Evolutionary conservation across 2,329 filamentous ascomycete species (phyloP), one percentile per base, ranked within the genome.

Genomic region (Parastagonospora avenae): DNA sequence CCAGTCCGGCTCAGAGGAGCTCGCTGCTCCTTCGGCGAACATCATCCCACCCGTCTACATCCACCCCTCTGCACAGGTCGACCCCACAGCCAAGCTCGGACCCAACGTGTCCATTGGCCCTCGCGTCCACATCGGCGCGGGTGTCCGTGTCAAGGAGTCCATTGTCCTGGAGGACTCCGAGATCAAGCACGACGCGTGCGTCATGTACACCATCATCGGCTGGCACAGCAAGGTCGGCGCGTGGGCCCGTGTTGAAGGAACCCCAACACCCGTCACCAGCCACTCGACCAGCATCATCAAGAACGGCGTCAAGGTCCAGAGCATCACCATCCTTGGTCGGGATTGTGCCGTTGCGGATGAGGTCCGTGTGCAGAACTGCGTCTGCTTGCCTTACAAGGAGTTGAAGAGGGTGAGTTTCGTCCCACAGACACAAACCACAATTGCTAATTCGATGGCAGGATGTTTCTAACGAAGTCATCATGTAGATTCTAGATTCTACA

Each of bases 181-280:
- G 78, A 90, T 99, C 77, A 96, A 92, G 81, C 94, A 97, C 75
- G 94, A 97, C 71, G 91, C 94, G 10, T 97, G 93, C 70, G 86
- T 99, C 39, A 81, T 97, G 65, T 96, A 97, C 80, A 89, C 91
- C 4, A 97, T 99, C 66, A 92, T 99, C 64, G 94, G 94, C 50
- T 97, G 94, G 94, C 90, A 89, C 77, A 95, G 92, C 80, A 90
- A 91, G 57, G 87, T 99, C 12, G 94, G 94, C 55, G 91, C 93
- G n/a, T 99, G 94, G 94, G 92, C 94, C 45, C 89, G 94, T 73
- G 93, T 99, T 24, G 94, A 99, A 77, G 94, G 94, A 47, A 96
- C 92, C 1, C 92, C 93, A 1, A 95, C 90, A 12, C 89, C 92
- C 0, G 86, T 91, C 48, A 87, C 84, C 45, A 96, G 89, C 79